Evolutionary conservation across 805 yeast genomes (phyloP).

Genomic region (Kodamaea jinghongensis): DNA sequence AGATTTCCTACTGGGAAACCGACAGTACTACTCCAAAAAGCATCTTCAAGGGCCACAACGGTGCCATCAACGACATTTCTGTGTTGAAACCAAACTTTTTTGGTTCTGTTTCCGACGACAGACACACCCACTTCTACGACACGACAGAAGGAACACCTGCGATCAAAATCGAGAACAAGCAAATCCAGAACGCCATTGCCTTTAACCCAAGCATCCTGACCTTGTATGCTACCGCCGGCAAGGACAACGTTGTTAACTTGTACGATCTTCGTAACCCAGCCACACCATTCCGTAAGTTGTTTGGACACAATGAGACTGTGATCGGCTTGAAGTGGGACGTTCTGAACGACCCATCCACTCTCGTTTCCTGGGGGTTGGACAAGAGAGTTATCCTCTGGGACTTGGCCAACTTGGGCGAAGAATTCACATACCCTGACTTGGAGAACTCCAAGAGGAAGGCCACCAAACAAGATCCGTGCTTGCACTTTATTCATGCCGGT

Average conservation of each 20-base stretch:
- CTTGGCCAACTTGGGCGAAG: constrained; percentile 54
- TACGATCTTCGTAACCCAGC: constrained; percentile 72
- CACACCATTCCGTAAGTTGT: constrained; percentile 59
- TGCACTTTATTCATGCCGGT: constrained; percentile 81
- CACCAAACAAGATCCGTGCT: constrained; percentile 59
- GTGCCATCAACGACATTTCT: constrained; percentile 65
- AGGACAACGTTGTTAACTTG: constrained; percentile 67
- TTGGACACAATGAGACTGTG: constrained; percentile 56
- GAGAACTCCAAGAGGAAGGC: constrained; percentile 56
- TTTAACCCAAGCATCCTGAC: constrained; percentile 57
- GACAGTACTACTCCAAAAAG: constrained; percentile 45
- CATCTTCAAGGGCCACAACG: constrained; percentile 49
- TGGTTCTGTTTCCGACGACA: constrained; percentile 73
- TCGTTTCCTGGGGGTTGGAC: constrained; percentile 63
- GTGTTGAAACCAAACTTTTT: constrained; percentile 38
- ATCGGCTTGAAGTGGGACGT: constrained; percentile 47
- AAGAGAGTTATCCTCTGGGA: constrained; percentile 77
- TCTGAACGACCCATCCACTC: constrained; percentile 45
- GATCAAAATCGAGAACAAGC: constrained; percentile 44
- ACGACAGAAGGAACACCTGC: constrained; percentile 33
- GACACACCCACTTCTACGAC: constrained; percentile 59
- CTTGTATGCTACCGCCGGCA: constrained; percentile 72
- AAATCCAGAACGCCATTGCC: constrained; percentile 64
- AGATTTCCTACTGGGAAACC: constrained; percentile 71
- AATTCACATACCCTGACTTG: constrained; percentile 38